Evolutionary conservation across 2,329 filamentous ascomycete species (phyloP).

Genomic region (Paraconiothyrium brasiliense): DNA sequence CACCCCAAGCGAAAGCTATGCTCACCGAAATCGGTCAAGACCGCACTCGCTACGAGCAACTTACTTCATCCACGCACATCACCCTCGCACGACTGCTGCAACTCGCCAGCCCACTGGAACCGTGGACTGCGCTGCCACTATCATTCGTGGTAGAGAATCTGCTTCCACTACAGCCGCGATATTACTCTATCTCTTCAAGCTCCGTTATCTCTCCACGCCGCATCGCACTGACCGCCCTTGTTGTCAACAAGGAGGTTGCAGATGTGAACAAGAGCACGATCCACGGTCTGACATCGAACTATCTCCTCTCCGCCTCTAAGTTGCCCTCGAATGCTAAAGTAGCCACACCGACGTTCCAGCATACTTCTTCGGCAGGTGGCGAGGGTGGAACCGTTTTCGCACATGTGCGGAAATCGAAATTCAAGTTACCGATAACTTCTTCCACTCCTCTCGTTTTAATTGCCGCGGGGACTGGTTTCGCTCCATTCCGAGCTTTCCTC

Average conservation of each 20-base stretch:
- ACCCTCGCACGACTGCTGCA: slow-evolving; percentile 52
- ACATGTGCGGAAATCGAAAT: slow-evolving; percentile 55
- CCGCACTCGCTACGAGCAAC: slow-evolving; percentile 45
- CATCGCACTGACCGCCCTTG: slow-evolving; percentile 52
- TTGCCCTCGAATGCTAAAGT: slow-evolving; percentile 26
- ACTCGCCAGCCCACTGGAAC: slow-evolving; percentile 30
- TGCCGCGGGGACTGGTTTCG: slow-evolving; percentile 46
- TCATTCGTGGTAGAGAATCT: slow-evolving; percentile 44
- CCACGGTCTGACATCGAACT: slow-evolving; percentile 51
- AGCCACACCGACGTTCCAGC: slow-evolving; percentile 28
- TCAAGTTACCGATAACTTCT: slow-evolving; percentile 56
- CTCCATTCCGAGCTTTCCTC: slow-evolving; percentile 47
- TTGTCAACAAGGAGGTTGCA: slow-evolving; percentile 45
- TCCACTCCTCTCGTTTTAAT: slow-evolving; percentile 60
- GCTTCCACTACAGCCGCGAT: slow-evolving; percentile 37
- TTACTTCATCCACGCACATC: slow-evolving; percentile 45
- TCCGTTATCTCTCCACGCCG: slow-evolving; percentile 50
- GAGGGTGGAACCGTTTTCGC: slow-evolving; percentile 45
- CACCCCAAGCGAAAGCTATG: slow-evolving; percentile 37
- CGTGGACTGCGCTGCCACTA: slow-evolving; percentile 47
- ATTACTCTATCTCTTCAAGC: slow-evolving; percentile 49
- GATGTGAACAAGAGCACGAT: slow-evolving; percentile 30
- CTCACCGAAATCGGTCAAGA: slow-evolving; percentile 44
- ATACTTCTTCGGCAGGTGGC: slow-evolving; percentile 24
- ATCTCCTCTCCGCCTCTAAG: slow-evolving; percentile 45